These are phyloP conservation scores for Quercus variabilis DNA, from an alignment of 306 rosid genomes.

Conservation along the genomic window DNA sequence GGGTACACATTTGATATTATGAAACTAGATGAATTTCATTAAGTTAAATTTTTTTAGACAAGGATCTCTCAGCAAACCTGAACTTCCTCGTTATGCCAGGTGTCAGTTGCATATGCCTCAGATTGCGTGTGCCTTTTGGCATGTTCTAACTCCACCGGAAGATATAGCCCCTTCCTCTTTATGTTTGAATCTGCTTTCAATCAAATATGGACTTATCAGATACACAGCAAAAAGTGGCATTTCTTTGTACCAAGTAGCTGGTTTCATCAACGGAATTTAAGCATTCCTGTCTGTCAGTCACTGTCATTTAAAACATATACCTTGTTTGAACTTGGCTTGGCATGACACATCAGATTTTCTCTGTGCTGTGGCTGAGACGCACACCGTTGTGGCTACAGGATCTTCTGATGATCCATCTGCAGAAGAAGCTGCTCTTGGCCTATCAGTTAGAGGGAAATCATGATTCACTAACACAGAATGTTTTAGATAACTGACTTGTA, in stretches of 20 bases:
- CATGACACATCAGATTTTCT: background rate
- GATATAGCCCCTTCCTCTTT: slow-evolving; percentile 6
- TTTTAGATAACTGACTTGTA: background rate
- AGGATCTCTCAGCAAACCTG: slow-evolving; percentile 1
- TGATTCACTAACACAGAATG: background rate
- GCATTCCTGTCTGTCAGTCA: background rate
- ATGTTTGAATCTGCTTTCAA: too few relatives aligned
- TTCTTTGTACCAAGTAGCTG: too few relatives aligned
- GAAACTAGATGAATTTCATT: too few relatives aligned
- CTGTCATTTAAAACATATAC: background rate
- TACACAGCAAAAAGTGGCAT: too few relatives aligned
- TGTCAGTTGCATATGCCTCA: background rate
- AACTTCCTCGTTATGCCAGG: background rate
- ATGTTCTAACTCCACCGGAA: background rate
- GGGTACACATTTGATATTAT: too few relatives aligned
- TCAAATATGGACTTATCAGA: too few relatives aligned
- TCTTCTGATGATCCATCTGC: background rate
- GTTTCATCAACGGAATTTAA: background rate
- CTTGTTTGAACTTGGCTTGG: background rate
- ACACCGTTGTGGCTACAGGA: background rate
- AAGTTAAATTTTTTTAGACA: too few relatives aligned
- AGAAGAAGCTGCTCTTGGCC: background rate
- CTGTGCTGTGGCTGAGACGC: background rate
- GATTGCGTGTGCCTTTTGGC: background rate
- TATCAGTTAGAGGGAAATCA: background rate